Percentiles rank a stretch among this genome's conserved stretches.
These are phyloP conservation scores for Trematosphaeria pertusa DNA, from an alignment of 2,329 filamentous ascomycete genomes.

Conservation along the genomic window DNA sequence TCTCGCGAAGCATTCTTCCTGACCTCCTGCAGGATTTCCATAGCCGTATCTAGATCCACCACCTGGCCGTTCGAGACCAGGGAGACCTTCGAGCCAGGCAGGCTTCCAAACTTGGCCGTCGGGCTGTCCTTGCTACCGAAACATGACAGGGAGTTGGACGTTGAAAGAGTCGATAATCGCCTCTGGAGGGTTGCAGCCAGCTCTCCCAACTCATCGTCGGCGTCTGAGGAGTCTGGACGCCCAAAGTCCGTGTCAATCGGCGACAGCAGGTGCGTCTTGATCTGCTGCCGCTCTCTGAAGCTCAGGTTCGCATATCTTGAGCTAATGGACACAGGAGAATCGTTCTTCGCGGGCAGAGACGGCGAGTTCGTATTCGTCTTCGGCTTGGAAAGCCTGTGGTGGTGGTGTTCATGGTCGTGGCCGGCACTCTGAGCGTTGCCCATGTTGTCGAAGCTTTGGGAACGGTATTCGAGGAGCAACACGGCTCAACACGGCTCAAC, in stretches of 20 bases:
- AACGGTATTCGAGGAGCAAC: constrained; percentile 25
- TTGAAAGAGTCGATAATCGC: constrained; percentile 34
- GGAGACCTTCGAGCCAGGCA: constrained; percentile 38
- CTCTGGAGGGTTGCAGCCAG: constrained; percentile 29
- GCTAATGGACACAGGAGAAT: constrained; percentile 28
- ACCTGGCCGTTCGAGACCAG: constrained; percentile 35
- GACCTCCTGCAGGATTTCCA: constrained; percentile 55
- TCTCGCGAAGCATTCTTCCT: constrained; percentile 57
- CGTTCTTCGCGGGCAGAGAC: constrained; percentile 20
- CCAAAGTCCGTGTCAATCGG: constrained; percentile 34
- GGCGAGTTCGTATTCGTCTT: constrained; percentile 45
- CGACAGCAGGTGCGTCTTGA: constrained; percentile 37
- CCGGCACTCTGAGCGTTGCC: constrained; percentile 38
- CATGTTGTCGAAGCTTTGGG: constrained; percentile 29
- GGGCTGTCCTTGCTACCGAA: constrained; percentile 31
- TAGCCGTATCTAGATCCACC: constrained; percentile 54
- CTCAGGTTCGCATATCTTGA: constrained; percentile 37
- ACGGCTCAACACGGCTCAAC: constrained; percentile 25
- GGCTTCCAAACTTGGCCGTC: constrained; percentile 28
- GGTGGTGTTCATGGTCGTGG: constrained; percentile 5
- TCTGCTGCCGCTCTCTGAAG: constrained; percentile 35
- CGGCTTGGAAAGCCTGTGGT: constrained; percentile 44
- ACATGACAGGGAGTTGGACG: constrained; percentile 37
- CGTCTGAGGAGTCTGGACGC: constrained; percentile 20
- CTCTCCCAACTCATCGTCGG: constrained; percentile 28